These are phyloP conservation scores for Clonostachys sp. DNA, from an alignment of 2,329 filamentous ascomycete species.

Conservation along the genomic window DNA sequence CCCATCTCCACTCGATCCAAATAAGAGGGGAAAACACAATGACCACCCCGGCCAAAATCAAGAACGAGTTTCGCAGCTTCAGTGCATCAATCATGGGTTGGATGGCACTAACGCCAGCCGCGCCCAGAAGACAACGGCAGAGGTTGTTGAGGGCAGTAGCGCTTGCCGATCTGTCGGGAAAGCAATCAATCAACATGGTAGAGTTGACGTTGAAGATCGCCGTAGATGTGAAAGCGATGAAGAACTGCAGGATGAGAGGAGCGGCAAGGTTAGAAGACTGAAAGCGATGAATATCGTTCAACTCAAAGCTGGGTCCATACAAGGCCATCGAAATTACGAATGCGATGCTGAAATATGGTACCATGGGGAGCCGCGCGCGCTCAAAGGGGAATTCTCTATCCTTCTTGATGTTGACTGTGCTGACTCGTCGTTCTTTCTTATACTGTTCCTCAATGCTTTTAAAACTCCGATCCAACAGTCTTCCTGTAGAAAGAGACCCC, in stretches of 20 bases:
- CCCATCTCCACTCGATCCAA: constrained; percentile 3
- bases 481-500: constrained; percentile 32
- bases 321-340: constrained; percentile 30
- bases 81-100: constrained; percentile 5
- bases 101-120: constrained; percentile 13
- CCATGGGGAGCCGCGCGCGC: constrained; percentile 27
- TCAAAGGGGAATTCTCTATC: constrained; percentile 35
- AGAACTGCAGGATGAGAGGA: constrained; percentile 19
- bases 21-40: background rate
- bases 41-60: constrained; percentile 1
- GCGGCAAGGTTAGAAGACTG: constrained; percentile 11
- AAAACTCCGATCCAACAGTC: constrained; percentile 33
- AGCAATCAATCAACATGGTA: constrained; percentile 23
- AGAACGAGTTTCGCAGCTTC: background rate
- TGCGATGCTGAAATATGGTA: constrained; percentile 28
- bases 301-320: constrained; percentile 13
- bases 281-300: constrained; percentile 6
- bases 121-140: constrained; percentile 18
- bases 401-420: constrained; percentile 6
- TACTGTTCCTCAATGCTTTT: constrained; percentile 15
- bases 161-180: constrained; percentile 19
- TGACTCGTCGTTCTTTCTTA: constrained; percentile 10
- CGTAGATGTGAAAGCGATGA: constrained; percentile 27
- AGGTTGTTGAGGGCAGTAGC: constrained; percentile 26
- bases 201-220: constrained; percentile 27